phyloP scores from a whole-genome alignment of 805 yeast genomes.

The Clavispora phyllophila region DNA sequence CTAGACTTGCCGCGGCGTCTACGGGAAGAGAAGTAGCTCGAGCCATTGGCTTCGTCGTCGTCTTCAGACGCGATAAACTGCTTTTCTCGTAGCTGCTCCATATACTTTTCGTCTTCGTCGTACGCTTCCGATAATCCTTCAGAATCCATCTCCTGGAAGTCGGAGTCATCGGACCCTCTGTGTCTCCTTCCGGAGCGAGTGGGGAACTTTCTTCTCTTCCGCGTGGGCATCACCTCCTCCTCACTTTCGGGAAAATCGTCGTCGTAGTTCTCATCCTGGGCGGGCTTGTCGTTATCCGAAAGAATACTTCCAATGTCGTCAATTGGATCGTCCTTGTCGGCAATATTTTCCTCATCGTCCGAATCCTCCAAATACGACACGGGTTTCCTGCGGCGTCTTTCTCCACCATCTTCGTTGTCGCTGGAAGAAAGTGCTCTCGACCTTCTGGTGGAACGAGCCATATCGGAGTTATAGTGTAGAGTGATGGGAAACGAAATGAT shows the following conservation, averaged over 20 bases:
- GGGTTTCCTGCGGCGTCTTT: conserved; percentile 8
- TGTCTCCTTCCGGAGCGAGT: conserved; percentile 1
- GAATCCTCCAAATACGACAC: conserved; percentile 13
- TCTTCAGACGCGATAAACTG: conserved; percentile 36
- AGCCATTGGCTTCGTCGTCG: conserved; percentile 23
- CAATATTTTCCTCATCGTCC: conserved; percentile 2
- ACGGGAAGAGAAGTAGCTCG: conserved; percentile 15
- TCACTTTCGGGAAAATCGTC: conserved; percentile 9
- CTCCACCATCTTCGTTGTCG: conserved; percentile 9
- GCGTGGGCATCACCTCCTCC: conserved; percentile 8
- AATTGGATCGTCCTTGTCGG: neutral
- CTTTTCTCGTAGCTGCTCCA: conserved; percentile 27
- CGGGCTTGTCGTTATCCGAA: conserved; percentile 8
- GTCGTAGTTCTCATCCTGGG: conserved; percentile 10
- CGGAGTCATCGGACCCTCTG: conserved; percentile 15
- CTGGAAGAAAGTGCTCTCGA: conserved; percentile 8
- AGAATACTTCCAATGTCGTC: conserved; percentile 3
- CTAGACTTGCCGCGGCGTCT: conserved; percentile 17
- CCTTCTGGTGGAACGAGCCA: conserved; percentile 12
- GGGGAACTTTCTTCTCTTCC: conserved; percentile 8
- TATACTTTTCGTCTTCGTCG: conserved; percentile 17
- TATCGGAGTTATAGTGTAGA: conserved; percentile 10
- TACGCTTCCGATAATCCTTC: conserved; percentile 10
- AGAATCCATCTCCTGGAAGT: conserved; percentile 12
- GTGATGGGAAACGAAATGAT: conserved; percentile 12